These are phyloP conservation scores for Linum tenue DNA, from an alignment of 345 rosid species.

Conservation along the genomic window DNA sequence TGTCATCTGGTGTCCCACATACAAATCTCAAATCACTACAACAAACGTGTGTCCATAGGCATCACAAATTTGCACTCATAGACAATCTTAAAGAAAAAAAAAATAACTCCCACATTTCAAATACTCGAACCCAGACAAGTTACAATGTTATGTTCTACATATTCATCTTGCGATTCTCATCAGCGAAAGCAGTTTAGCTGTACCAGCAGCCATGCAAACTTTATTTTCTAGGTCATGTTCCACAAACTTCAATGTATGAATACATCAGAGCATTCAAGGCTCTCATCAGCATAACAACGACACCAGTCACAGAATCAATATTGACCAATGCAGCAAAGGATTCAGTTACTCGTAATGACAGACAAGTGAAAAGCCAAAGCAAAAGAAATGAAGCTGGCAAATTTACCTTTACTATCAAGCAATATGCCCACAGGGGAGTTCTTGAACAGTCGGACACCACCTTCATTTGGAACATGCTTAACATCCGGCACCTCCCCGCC, in stretches of 20 bases:
- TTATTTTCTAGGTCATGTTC: background rate
- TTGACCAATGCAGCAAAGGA: too few species aligned
- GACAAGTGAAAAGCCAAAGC: background rate
- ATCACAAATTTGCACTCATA: background rate
- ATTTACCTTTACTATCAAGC: slow-evolving; percentile 55
- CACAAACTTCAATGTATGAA: too few species aligned
- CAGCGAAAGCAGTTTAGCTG: too few species aligned
- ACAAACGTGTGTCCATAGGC: background rate
- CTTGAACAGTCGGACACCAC: slow-evolving; percentile 64
- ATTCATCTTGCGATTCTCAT: too few species aligned
- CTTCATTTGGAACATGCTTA: slow-evolving; percentile 26
- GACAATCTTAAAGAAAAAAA: background rate
- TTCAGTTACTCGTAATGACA: too few species aligned
- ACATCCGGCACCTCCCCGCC: slow-evolving; percentile 19
- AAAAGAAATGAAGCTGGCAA: background rate
- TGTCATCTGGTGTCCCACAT: slow-evolving; percentile 39
- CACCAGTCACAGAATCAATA: too few species aligned
- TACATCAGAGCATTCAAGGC: too few species aligned
- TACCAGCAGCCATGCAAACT: too few species aligned
- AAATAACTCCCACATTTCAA: background rate
- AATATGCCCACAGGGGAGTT: slow-evolving; percentile 55
- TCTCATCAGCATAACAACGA: too few species aligned
- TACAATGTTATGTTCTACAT: too few species aligned
- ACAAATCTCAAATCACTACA: slow-evolving; percentile 13
- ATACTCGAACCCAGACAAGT: background rate